These are phyloP conservation scores for Umbelopsis sp. DNA, from an alignment of 192 early-diverging fungal genomes.

Conservation along the genomic window DNA sequence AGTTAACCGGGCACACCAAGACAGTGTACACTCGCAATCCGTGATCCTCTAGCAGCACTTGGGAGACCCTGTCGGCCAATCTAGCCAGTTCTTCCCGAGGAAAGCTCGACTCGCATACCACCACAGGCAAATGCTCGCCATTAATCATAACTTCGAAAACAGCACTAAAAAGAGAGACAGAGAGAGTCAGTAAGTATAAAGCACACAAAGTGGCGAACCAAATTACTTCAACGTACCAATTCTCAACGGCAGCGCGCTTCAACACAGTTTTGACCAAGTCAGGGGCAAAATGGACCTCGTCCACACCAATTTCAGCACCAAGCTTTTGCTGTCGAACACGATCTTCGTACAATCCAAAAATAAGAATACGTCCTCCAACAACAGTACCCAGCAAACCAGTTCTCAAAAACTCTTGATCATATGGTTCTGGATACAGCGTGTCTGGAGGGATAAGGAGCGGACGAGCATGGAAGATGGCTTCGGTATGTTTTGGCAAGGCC, in stretches of 20 bases:
- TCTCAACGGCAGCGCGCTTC: slow-evolving; percentile 34
- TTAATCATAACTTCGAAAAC: slow-evolving; percentile 70
- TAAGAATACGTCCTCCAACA: slow-evolving; percentile 69
- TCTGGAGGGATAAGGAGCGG: slow-evolving; percentile 57
- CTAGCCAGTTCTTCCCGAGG: slow-evolving; percentile 49
- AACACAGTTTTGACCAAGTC: slow-evolving; percentile 42
- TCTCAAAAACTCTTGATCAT: slow-evolving; percentile 71
- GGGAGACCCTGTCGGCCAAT: slow-evolving; percentile 58
- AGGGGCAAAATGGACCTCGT: slow-evolving; percentile 42
- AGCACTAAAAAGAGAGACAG: slow-evolving; percentile 38
- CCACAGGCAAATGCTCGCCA: slow-evolving; percentile 74
- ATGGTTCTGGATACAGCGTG: slow-evolving; percentile 52
- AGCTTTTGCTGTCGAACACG: slow-evolving; percentile 62
- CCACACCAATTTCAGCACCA: slow-evolving; percentile 29
- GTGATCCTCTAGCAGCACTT: slow-evolving; percentile 60
- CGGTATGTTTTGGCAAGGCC: slow-evolving; percentile 73
- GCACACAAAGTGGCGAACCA: not conserved
- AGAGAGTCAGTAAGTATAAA: not conserved
- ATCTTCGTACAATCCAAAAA: slow-evolving; percentile 81
- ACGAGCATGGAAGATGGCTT: slow-evolving; percentile 72
- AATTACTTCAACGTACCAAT: slow-evolving; percentile 44
- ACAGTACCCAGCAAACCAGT: slow-evolving; percentile 76
- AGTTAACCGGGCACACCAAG: slow-evolving; percentile 56
- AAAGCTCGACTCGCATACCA: slow-evolving; percentile 67
- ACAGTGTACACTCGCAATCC: slow-evolving; percentile 66